Conservation (phyloP, 108 stramenopile species). For the Pseudonitzschia delicatissima region DNA sequence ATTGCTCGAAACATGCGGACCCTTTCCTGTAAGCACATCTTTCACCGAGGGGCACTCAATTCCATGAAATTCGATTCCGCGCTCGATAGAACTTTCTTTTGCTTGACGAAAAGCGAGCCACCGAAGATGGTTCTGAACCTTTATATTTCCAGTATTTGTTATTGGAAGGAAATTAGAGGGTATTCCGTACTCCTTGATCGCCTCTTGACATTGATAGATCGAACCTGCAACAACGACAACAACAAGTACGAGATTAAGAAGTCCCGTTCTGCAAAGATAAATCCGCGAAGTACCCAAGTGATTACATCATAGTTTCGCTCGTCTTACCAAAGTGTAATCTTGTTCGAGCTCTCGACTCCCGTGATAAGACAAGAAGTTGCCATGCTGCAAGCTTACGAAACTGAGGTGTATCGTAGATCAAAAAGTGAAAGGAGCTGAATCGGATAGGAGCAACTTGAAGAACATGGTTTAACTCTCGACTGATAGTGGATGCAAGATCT, state of each 20-base stretch:
- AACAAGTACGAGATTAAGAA: no score
- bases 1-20: conserved; percentile 8
- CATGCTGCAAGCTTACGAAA: background rate
- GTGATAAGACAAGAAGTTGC: background rate
- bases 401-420: background rate
- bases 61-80: background rate
- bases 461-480: background rate
- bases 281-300: background rate
- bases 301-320: background rate
- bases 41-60: conserved; percentile 10
- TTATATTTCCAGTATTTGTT: conserved; percentile 15
- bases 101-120: conserved; percentile 22
- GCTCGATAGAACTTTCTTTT: background rate
- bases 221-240: conserved; percentile 9
- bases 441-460: conserved; percentile 7
- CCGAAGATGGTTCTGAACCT: conserved; percentile 12
- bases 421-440: conserved; percentile 1
- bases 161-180: conserved; percentile 18
- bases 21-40: conserved; percentile 12
- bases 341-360: background rate
- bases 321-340: conserved; percentile 1
- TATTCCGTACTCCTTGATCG: conserved; percentile 19
- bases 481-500: background rate
- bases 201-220: conserved; percentile 20
- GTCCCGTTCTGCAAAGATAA: background rate